Evolutionary conservation across 306 rosid genomes (phyloP).

Genomic region (Fagus crenata): DNA sequence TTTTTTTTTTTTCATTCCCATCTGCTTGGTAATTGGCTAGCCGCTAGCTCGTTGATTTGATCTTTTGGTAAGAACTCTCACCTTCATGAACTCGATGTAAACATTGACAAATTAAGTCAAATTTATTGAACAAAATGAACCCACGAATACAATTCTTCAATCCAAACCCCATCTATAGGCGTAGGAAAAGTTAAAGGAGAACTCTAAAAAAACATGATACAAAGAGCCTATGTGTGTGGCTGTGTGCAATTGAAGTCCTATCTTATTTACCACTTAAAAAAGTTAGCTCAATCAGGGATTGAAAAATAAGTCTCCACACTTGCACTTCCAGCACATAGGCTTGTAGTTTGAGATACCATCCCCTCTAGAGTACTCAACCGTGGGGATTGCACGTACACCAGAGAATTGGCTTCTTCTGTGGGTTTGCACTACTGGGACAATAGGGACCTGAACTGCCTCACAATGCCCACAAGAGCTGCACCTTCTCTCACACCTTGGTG

Average conservation of each 20-base stretch:
- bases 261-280: not conserved
- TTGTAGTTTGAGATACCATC: conserved; percentile 71
- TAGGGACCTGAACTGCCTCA: conserved; percentile 82
- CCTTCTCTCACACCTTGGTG: conserved; percentile 63
- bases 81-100: too few species aligned
- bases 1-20: too few species aligned
- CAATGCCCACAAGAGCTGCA: conserved; percentile 62
- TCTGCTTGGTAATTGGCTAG: too few species aligned
- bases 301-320: conserved; percentile 65
- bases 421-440: conserved; percentile 40
- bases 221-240: too few species aligned
- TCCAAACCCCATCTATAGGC: conserved; percentile 28
- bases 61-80: too few species aligned
- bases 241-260: not conserved
- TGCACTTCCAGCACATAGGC: conserved; percentile 90
- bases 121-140: conserved; percentile 18
- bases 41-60: too few species aligned
- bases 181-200: conserved; percentile 14
- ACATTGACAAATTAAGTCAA: too few species aligned
- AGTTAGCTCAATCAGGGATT: conserved; percentile 48
- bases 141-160: conserved; percentile 14
- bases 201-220: too few species aligned
- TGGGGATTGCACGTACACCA: conserved; percentile 1
- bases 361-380: conserved; percentile 44
- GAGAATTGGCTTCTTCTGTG: conserved; percentile 33